Base-by-base conservation (phyloP, 257 asterid species). In the Nicotiana attenuata region DNA sequence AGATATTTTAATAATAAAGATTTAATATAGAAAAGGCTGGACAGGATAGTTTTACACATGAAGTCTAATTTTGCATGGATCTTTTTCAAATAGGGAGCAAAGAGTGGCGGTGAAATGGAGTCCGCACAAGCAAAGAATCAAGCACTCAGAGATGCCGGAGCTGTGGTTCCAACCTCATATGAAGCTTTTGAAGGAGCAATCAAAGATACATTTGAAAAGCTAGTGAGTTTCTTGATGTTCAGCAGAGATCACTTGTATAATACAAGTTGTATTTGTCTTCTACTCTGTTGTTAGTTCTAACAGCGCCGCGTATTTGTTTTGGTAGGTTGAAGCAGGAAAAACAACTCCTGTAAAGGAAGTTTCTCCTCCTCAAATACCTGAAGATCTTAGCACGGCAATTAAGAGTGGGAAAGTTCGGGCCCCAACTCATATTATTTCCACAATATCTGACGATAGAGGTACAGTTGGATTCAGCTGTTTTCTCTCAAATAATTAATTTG, bases 401-500 rank as follows among this genome's bases (percentile, higher is more conserved):
- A 94, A 94, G 92, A 93, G 98, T 66, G 98, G 99, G 57, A 96
- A 96, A 93, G 98, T 94, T 82, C 90, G 98, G 76, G 99, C 99
- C 81, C 99, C 99, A 83, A 96, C 99, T 60, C 99, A 96, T 83
- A 93, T 96, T 77, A 96, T 96, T 86, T 92, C 99, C 84, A 96
- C 99, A 66, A 94, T 96, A 84, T 96, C 99, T 84, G 99, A 96
- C 65, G 99, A 96, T 81, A 91, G 99, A 87, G 99, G 99, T 94
- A 85, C 10, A 79, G 66, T 80, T 65, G 78, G 78, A 45, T 71
- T 65, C n/a, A 45, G 1, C 0, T 28, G 28, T 31, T 57, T 57
- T 22, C 29, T 78, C 56, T 31, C 81, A 78, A 41, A 53, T 47
- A 57, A 2, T 47, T 2, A 73, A 15, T 73, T 50, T 24, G 3